phyloP scores from a whole-genome alignment of 371 early-diverging fungal species.

The Rhizopus stolonifer region DNA sequence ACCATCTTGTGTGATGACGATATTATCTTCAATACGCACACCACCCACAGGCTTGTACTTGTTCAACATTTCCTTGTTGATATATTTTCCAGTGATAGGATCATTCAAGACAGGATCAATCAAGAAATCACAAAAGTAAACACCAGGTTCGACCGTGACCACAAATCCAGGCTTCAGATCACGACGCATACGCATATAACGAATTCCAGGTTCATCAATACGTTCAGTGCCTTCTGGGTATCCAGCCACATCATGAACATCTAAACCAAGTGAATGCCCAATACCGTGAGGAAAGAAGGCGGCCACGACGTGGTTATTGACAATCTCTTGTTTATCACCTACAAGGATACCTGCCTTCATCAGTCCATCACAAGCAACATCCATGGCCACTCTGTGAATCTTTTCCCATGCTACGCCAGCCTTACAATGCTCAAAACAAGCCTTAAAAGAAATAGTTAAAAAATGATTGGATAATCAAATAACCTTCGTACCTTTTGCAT shows the following conservation, averaged over 20 bases:
- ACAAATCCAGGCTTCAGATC: slow-evolving; percentile 77
- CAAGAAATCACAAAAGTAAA: slow-evolving; percentile 64
- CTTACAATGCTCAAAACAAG: slow-evolving; percentile 62
- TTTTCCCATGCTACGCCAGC: slow-evolving; percentile 88
- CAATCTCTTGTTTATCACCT: slow-evolving; percentile 67
- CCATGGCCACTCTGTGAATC: slow-evolving; percentile 79
- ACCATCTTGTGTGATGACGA: slow-evolving; percentile 73
- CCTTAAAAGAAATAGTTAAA: slow-evolving; percentile 10
- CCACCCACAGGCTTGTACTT: slow-evolving; percentile 83
- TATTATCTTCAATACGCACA: slow-evolving; percentile 92
- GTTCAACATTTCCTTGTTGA: slow-evolving; percentile 70
- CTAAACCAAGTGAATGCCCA: slow-evolving; percentile 74
- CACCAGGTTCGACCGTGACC: slow-evolving; percentile 94
- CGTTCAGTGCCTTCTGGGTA: slow-evolving; percentile 80
- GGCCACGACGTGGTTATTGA: slow-evolving; percentile 73
- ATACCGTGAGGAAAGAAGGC: slow-evolving; percentile 92
- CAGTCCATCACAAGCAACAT: slow-evolving; percentile 76
- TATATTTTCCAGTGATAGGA: slow-evolving; percentile 56
- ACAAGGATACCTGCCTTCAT: slow-evolving; percentile 71
- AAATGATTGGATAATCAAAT: slow-evolving; percentile 12
- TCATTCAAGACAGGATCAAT: slow-evolving; percentile 59
- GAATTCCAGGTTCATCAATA: slow-evolving; percentile 79
- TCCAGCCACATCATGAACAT: slow-evolving; percentile 90
- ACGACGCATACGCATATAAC: slow-evolving; percentile 87
- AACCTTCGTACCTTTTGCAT: slow-evolving; percentile 69